Evolutionary conservation across 768 basidiomycete species (phyloP).

Genomic region (Rhodotorula diobovata): DNA sequence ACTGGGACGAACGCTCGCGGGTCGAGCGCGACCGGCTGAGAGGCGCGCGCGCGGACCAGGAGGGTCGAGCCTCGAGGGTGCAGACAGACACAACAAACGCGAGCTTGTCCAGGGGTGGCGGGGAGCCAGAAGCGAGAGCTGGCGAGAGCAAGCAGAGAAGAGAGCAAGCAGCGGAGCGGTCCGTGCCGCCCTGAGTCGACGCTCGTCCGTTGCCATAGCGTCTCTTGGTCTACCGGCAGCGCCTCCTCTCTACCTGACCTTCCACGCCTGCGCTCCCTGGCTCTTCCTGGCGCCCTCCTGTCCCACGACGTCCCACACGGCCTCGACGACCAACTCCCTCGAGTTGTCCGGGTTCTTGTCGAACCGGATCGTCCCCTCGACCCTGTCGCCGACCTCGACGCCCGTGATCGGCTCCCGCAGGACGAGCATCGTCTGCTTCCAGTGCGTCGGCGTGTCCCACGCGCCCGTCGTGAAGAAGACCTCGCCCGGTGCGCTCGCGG

Average conservation of each 20-base stretch:
- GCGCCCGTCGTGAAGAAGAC: conserved; percentile 78
- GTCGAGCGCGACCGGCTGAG: too few relatives aligned
- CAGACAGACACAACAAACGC: too few relatives aligned
- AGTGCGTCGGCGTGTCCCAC: conserved; percentile 79
- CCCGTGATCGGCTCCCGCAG: conserved; percentile 66
- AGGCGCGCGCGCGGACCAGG: too few relatives aligned
- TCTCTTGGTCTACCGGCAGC: too few relatives aligned
- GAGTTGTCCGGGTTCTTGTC: conserved; percentile 74
- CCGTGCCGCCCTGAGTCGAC: too few relatives aligned
- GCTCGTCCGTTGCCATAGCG: too few relatives aligned
- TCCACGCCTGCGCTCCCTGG: conserved; percentile 33
- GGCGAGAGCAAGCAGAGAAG: too few relatives aligned
- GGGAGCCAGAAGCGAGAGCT: too few relatives aligned
- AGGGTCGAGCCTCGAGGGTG: too few relatives aligned
- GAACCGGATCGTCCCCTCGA: conserved; percentile 76
- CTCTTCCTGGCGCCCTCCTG: neutral
- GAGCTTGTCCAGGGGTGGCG: too few relatives aligned
- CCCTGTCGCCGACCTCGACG: conserved; percentile 62
- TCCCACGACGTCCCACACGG: conserved; percentile 46
- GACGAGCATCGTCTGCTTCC: conserved; percentile 92
- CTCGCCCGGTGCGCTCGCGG: conserved; percentile 29
- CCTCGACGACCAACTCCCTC: conserved; percentile 84
- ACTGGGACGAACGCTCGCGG: too few relatives aligned
- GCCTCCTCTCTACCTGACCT: conserved; percentile 9
- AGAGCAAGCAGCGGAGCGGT: too few relatives aligned